Evolutionary conservation across 139 green algal genomes (phyloP), one percentile per base, ranked within the genome.

Genomic region (Deuterostichococcus epilithicus): DNA sequence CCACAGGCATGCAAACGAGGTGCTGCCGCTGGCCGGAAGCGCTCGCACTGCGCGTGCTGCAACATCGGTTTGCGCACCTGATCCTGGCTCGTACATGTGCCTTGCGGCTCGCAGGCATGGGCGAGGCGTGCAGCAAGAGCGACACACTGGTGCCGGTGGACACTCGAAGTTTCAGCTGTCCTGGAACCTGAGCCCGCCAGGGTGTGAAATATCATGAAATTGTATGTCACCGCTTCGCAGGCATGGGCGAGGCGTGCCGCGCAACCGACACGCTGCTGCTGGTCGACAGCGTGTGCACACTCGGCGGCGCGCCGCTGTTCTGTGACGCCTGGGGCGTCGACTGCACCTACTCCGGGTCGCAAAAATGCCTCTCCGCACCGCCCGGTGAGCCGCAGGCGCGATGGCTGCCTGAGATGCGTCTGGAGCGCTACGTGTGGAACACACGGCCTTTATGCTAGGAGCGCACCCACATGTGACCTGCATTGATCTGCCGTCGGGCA

Each of bases 221-320:
- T 8, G 52, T 63, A 20, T 63, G 10, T 63, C n/a, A n/a, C n/a
- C n/a, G n/a, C n/a, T n/a, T n/a, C n/a, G 68, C 73, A 63, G 91
- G 90, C n/a, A 65, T 96, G 32, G 90, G 89, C 28, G 87, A 94
- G 69, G 68, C 91, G 30, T 95, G 90, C 84, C 82, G 85, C 47
- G 75, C 82, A 58, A 86, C 87, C n/a, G 79, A 81, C 77, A 88
- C 86, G 15, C 83, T 96, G 84, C 85, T 97, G 76, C 81, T 96
- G 69, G 87, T 96, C 38, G 92, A 97, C 87, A 91, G 90, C 15
- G 92, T 97, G 44, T 95, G 91, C 89, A 89, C 86, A 6, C 82
- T 94, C 71, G 90, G 89, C 36, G 90, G 86, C 6, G 88, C 94
- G 37, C 90, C 90, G 5, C 74, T 94, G 47, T 89, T 90, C 73